Evolutionary conservation across 1,284 basidiomycete species (phyloP), one percentile per base, ranked within the genome.

Genomic region (Phenoliferia sp.): DNA sequence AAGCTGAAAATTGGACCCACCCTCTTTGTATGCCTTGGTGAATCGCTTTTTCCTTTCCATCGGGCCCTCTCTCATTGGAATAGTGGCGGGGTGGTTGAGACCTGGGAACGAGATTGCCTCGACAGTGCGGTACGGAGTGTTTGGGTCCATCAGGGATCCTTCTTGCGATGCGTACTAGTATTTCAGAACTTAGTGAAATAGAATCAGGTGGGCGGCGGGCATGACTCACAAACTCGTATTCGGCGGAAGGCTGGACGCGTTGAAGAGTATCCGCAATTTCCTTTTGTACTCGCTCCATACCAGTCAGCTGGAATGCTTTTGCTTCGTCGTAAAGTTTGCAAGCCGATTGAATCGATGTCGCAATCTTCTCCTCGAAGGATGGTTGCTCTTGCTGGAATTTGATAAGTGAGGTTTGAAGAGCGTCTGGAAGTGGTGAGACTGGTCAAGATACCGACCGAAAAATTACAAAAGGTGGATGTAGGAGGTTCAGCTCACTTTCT

Each of bases 41-140:
- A 74, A 75, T 32, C 74, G 69, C 68, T 75, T 73, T 71, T 76
- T 76, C 63, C 76, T 69, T 66, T 76, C 74, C 39, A 77, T 66
- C 59, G 65, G 61, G 35, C 76, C 76, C 28, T 61, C 57, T 62
- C 74, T 73, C 62, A 76, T 62, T 28, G 70, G 66, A 29, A 48
- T 65, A 7, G 75, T 71, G 56, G 73, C 64, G 15, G 67, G 66
- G 62, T 77, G 74, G 62, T 73, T 61, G 54, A 74, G 60, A 17
- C 74, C 73, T n/a, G 76, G 76, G 71, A 75, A 77, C 35, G 64
- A 36, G 63, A 77, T 69, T 19, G 72, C 67, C 6, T 64, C 48
- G 61, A 69, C 35, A 39, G 70, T 68, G 48, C 76, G 75, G 22
- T 66, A 52, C 15, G 70, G 68, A 28, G 71, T 69, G 63, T 75